phyloP scores from a whole-genome alignment of 345 rosid species.

The Citrus cavaleriei region DNA sequence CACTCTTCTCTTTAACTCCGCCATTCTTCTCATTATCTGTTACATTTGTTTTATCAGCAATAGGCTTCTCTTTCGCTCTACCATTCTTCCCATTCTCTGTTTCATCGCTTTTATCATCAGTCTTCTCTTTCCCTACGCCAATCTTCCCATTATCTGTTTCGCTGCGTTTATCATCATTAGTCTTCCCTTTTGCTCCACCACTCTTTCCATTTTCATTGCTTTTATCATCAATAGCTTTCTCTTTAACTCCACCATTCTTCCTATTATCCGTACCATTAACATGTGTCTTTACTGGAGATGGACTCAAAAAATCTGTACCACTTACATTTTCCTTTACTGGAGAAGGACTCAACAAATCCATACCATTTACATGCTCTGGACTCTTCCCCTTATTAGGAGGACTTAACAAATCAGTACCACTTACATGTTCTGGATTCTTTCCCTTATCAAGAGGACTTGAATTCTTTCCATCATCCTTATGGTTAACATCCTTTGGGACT shows the following conservation, averaged over 20 bases:
- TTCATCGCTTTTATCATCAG: neutral
- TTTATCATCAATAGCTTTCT: neutral
- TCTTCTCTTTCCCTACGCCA: too few species aligned
- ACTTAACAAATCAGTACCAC: neutral
- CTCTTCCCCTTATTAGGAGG: slow-evolving; percentile 11
- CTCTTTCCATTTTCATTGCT: neutral
- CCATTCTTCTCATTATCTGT: neutral
- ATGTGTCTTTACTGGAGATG: slow-evolving; percentile 22
- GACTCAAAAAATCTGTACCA: neutral
- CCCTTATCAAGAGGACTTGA: neutral
- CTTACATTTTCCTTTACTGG: slow-evolving; percentile 3
- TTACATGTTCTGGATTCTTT: neutral
- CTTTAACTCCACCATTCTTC: neutral
- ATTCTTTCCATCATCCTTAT: neutral
- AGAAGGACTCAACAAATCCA: slow-evolving; percentile 20
- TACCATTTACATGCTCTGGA: neutral
- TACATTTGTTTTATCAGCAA: neutral
- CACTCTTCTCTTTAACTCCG: neutral
- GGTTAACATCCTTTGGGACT: neutral
- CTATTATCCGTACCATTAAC: neutral
- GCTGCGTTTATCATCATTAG: too few species aligned
- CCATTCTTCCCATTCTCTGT: neutral
- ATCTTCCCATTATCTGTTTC: too few species aligned
- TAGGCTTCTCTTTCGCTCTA: neutral
- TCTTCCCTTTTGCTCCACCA: too few species aligned